These are phyloP conservation scores for Canavalia ensiformis DNA, from an alignment of 306 rosid genomes.

Conservation along the genomic window DNA sequence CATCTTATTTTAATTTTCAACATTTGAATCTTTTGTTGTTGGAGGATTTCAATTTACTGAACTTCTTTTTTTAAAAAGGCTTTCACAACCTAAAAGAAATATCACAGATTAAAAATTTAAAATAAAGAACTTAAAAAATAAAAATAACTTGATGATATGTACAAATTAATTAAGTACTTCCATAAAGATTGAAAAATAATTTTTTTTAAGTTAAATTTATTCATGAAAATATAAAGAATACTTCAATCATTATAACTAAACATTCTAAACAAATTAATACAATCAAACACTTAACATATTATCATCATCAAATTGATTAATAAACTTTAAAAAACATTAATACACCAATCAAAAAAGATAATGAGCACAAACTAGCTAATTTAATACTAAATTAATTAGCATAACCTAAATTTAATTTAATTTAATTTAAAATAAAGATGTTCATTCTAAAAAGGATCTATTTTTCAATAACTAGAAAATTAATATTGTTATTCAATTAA, in stretches of 20 bases:
- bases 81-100: conserved; percentile 33
- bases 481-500: no score
- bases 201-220: conserved; percentile 1
- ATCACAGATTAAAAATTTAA: not conserved
- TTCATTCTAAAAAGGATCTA: no score
- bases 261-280: not conserved
- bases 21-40: conserved; percentile 23
- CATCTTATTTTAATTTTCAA: conserved; percentile 18
- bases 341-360: not conserved
- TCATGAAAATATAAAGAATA: not conserved
- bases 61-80: not conserved
- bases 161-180: not conserved
- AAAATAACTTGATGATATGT: not conserved
- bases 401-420: no score
- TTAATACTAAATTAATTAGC: no score
- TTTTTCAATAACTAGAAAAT: no score
- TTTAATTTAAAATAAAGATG: no score
- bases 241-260: not conserved
- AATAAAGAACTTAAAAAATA: no score
- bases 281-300: not conserved
- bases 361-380: no score
- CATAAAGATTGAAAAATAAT: not conserved
- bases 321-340: not conserved
- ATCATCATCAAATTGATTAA: no score
- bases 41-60: conserved; percentile 6